These are phyloP conservation scores for Tricholoma terreum DNA, from an alignment of 768 basidiomycete species.

Conservation along the genomic window DNA sequence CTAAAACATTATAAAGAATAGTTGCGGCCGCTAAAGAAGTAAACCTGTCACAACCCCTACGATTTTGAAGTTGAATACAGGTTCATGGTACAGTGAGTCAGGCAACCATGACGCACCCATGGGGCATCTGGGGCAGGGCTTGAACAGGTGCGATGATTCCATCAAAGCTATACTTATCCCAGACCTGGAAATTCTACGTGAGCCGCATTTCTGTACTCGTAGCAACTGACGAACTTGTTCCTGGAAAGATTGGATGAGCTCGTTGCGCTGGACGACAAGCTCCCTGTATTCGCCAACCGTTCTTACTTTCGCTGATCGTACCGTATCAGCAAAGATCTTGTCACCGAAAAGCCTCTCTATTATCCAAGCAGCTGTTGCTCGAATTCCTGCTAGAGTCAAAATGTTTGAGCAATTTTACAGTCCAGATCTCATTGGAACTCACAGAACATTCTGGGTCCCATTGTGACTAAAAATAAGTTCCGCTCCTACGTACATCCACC, in stretches of 20 bases:
- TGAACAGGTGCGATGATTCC: conserved; percentile 74
- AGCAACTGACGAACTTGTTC: conserved; percentile 43
- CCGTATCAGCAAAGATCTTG: conserved; percentile 38
- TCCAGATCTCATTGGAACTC: conserved; percentile 10
- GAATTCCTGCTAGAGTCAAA: conserved; percentile 36
- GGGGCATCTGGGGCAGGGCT: conserved; percentile 68
- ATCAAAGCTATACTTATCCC: conserved; percentile 68
- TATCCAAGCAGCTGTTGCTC: conserved; percentile 42
- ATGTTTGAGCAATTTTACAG: too few relatives aligned
- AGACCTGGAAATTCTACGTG: conserved; percentile 48
- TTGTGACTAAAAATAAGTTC: conserved; percentile 46
- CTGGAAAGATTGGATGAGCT: conserved; percentile 47
- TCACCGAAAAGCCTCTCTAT: conserved; percentile 44
- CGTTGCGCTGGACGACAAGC: conserved; percentile 41
- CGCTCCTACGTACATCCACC: conserved; percentile 38
- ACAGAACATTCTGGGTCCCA: conserved; percentile 50
- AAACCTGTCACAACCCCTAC: conserved; percentile 51
- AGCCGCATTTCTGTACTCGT: conserved; percentile 9
- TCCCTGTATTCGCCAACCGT: conserved; percentile 49
- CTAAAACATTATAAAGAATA: conserved; percentile 72
- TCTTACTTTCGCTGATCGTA: conserved; percentile 41
- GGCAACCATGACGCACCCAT: conserved; percentile 45
- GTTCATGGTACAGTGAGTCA: background rate
- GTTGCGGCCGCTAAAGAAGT: conserved; percentile 54
- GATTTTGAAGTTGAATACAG: conserved; percentile 1